phyloP scores from a whole-genome alignment of 2,329 filamentous ascomycete genomes.

The Escovopsis sp. region DNA sequence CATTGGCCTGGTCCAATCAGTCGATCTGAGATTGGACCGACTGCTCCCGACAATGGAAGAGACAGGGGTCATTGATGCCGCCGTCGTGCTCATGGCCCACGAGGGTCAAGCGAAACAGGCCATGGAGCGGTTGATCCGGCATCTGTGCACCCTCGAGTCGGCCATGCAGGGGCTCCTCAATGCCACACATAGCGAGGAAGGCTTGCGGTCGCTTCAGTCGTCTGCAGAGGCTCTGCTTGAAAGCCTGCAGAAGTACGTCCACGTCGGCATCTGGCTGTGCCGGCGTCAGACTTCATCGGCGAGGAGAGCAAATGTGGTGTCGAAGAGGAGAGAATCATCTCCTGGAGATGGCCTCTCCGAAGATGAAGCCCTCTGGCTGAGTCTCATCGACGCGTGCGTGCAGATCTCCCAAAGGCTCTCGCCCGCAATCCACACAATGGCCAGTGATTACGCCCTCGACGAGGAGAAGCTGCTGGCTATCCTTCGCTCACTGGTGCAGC shows the following conservation, averaged over 20 bases:
- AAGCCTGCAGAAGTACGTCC: slow-evolving; percentile 74
- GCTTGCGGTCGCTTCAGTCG: slow-evolving; percentile 38
- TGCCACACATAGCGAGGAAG: slow-evolving; percentile 37
- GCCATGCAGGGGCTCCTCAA: slow-evolving; percentile 60
- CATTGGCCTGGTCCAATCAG: slow-evolving; percentile 58
- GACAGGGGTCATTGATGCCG: slow-evolving; percentile 81
- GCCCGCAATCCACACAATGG: slow-evolving; percentile 31
- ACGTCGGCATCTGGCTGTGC: slow-evolving; percentile 92
- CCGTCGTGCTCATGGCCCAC: slow-evolving; percentile 76
- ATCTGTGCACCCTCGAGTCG: slow-evolving; percentile 66
- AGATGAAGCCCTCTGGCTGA: slow-evolving; percentile 45
- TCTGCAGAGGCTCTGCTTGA: slow-evolving; percentile 60
- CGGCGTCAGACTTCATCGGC: slow-evolving; percentile 57
- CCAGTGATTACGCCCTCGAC: slow-evolving; percentile 27
- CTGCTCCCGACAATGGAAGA: slow-evolving; percentile 80
- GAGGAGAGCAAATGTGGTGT: slow-evolving; percentile 28
- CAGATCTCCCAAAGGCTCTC: slow-evolving; percentile 51
- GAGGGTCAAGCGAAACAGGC: slow-evolving; percentile 73
- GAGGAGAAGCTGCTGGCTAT: slow-evolving; percentile 47
- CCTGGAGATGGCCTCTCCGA: slow-evolving; percentile 30
- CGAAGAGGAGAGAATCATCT: slow-evolving; percentile 32
- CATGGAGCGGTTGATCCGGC: slow-evolving; percentile 71
- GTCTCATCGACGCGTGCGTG: slow-evolving; percentile 45
- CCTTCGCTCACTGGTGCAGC: slow-evolving; percentile 70
- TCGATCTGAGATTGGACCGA: slow-evolving; percentile 64